Base-by-base conservation (phyloP, 2,329 filamentous ascomycete species). In the Penicillium sp. region DNA sequence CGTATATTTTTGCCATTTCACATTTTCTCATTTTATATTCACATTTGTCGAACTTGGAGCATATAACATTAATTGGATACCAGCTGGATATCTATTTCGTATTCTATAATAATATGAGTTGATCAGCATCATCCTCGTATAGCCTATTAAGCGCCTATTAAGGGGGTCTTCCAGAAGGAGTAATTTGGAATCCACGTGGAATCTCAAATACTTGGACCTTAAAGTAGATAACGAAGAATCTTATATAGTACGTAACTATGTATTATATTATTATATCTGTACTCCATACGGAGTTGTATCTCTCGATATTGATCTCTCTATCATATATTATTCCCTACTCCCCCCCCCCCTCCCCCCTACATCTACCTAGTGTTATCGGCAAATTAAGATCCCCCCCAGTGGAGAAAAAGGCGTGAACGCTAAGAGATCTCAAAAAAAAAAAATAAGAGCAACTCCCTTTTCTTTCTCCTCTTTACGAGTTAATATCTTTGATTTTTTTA, bases 401-500 rank as follows among this genome's bases (percentile, higher is more conserved):
- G 64, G 64, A 64, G 65, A 53, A 53, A 53, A 48, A 54, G 58
- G 50, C 59, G 56, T 56, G 33, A 62, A 64, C 62, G 58, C 62
- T 65, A 63, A 59, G 35, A 33, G 50, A 52, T 47, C 50, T 17
- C 23, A 12, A 54, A 57, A 57, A 25, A 17, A 54, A 57, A 57
- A 23, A n/a, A n/a, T 23, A 46, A 54, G 17, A 41, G 17, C 29
- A 25, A 40, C 48, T 56, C 42, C 21, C 50, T 51, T 56, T 56
- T 51, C 27, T 40, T 57, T 53, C 17, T 46, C 48, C 43, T 23
- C 19, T n/a, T 15, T 17, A 33, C 6, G 13, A 12, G 5, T 31
- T 48, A 17, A 29, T 29, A 35, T 54, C 50, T 33, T 57, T 31
- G 6, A 9, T 33, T 54, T 31, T 8, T 12, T 50, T 43, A 21